Evolutionary conservation across 1,284 basidiomycete species (phyloP), one percentile per base, ranked within the genome.

Genomic region (Gomphus bonarii): DNA sequence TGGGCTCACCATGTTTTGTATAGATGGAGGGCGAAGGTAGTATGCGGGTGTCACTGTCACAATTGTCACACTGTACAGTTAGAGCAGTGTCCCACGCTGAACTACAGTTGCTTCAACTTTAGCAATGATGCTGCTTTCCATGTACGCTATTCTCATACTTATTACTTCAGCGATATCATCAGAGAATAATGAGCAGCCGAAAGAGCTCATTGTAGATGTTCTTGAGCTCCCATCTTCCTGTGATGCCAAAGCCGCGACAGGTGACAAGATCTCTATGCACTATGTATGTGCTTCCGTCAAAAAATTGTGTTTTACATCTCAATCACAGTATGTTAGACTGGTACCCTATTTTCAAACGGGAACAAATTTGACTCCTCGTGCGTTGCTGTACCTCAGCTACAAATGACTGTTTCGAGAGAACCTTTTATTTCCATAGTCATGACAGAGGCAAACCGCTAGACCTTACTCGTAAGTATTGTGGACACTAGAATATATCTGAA

Each of bases 361-460:
- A 78, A 77, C 54, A 86, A 90, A 68, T 93, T 93, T 64, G 91
- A 93, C 69, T 91, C 88, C 6, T 91, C 88, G 80, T 86, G 61
- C 28, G 72, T 63, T 16, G 33, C 22, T 22, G 30, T 20, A 38
- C 18, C 36, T 28, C 6, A 10, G 22, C 22, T 36, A 22, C n/a
- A 22, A 25, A 18, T 31, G 35, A 18, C 2, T 3, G 20, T 22
- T 12, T 14, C 25, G 33, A 44, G 28, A 18, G 7, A 18, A 18
- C 8, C 12, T 36, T 18, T 30, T 31, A 3, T 14, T 31, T 18
- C 14, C 3, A 3, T 10, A 88, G 86, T 67, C 67, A 72, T 59
- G 85, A 88, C 71, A 85, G 88, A 35, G 76, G 75, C 48, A 62
- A 70, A 46, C 88, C 91, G 1, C 73, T 93, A 10, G 76, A 80